Conservation (phyloP, 1,284 basidiomycete genomes). For the Neonothopanus nambi region DNA sequence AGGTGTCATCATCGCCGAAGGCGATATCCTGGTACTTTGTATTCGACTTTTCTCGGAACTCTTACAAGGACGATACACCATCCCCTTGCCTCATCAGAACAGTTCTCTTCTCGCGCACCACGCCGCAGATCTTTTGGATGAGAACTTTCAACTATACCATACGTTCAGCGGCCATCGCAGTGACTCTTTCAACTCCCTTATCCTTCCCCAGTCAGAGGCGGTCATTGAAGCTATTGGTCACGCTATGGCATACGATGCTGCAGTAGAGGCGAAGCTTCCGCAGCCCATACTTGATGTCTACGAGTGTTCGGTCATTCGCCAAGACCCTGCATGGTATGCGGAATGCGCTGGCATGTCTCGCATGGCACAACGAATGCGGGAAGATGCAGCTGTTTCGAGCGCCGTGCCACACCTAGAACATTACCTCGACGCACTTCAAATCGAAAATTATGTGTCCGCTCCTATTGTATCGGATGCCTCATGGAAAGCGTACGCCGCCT, state of each 20-base stretch:
- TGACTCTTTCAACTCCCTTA: conserved; percentile 44
- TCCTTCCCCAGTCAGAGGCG: conserved; percentile 48
- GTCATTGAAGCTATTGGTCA: conserved; percentile 54
- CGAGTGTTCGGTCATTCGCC: conserved; percentile 47
- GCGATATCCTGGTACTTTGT: conserved; percentile 51
- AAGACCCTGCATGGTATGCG: conserved; percentile 54
- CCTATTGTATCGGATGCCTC: conserved; percentile 49
- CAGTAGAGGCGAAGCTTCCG: conserved; percentile 40
- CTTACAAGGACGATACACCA: conserved; percentile 42
- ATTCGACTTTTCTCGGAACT: conserved; percentile 56
- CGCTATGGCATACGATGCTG: conserved; percentile 51
- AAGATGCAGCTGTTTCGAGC: conserved; percentile 43
- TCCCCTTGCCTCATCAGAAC: conserved; percentile 40
- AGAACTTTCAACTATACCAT: conserved; percentile 39
- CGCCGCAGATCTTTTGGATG: conserved; percentile 41
- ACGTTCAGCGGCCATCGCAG: conserved; percentile 44
- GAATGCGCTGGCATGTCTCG: conserved; percentile 45
- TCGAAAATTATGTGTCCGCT: conserved; percentile 47
- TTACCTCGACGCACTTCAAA: conserved; percentile 43
- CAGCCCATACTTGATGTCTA: conserved; percentile 52
- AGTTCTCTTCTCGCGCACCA: conserved; percentile 48
- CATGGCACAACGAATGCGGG: conserved; percentile 41
- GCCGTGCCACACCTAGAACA: conserved; percentile 41
- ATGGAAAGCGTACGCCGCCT: conserved; percentile 47
- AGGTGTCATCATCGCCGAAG: conserved; percentile 53